These are phyloP conservation scores for Heliamphora pulchella DNA, from an alignment of 179 eudicot genomes.

Conservation along the genomic window DNA sequence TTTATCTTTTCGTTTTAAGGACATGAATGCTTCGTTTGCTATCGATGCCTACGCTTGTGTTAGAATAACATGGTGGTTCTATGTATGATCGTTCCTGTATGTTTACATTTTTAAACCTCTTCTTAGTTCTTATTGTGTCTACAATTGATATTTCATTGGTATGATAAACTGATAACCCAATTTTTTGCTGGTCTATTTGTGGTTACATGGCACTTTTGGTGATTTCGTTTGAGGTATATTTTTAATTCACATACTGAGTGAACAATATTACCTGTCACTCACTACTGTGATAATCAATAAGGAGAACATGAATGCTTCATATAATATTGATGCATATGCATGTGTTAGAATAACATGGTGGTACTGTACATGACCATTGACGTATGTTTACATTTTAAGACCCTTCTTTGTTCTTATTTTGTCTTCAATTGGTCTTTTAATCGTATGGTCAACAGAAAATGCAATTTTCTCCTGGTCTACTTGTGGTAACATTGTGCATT, in stretches of 20 bases:
- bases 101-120: neutral
- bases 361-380: neutral
- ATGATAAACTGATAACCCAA: neutral
- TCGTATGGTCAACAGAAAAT: neutral
- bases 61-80: neutral
- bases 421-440: neutral
- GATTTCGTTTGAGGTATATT: neutral
- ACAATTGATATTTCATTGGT: neutral
- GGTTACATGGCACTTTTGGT: neutral
- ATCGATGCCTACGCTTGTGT: neutral
- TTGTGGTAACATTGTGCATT: neutral
- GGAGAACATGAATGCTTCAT: neutral
- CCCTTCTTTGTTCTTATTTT: neutral
- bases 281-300: no score
- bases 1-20: neutral
- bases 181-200: neutral
- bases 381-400: neutral
- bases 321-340: neutral
- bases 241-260: neutral
- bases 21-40: neutral
- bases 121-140: neutral
- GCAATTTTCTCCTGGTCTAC: neutral
- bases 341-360: neutral
- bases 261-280: neutral
- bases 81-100: neutral